Base-by-base conservation (phyloP, 768 basidiomycete species). In the Boletus eberwhitei region DNA sequence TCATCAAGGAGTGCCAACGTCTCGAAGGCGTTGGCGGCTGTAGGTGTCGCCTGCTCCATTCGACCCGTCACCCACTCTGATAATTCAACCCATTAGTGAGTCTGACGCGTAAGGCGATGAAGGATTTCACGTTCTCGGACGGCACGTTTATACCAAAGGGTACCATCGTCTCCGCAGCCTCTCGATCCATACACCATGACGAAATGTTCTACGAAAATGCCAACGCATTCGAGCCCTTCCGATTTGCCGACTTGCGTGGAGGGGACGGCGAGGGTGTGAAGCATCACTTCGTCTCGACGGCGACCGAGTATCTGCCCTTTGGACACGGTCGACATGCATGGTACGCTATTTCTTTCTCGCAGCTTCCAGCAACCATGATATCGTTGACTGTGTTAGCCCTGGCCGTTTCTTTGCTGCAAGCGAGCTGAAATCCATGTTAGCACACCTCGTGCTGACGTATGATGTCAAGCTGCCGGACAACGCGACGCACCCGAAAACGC, bases 71-170 rank as follows among this genome's bases (percentile, higher is more conserved):
- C 1, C 14, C n/a, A 5, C 31, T 32, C 54, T 59, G 32, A 42
- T 24, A 4, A 29, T n/a, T 13, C 7, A 17, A 41, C 57, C 50
- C 75, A 78, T 48, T 48, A 70, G 71, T 71, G 38, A 43, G 57
- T 57, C 41, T 78, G 57, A 48, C 46, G 8, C 73, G 77, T 35
- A 69, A 60, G 50, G 71, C 71, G 0, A 26, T 68, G 31, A 68
- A 65, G 40, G 65, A 72, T 32, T 60, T 68, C 53, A 72, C 68
- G 2, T 69, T 77, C 54, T 73, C 71, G 0, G 73, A 77, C 36
- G 77, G 75, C 3, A 74, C 74, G 1, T 55, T 68, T 29, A 44
- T 75, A 35, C 77, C 74, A 1, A 60, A 67, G 21, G 77, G 71
- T n/a, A 65, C 67, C 5, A 49, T 48, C 11, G 14, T 76, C 8